phyloP scores from a whole-genome alignment of 2,329 filamentous ascomycete genomes.

The Fusarium poae region DNA sequence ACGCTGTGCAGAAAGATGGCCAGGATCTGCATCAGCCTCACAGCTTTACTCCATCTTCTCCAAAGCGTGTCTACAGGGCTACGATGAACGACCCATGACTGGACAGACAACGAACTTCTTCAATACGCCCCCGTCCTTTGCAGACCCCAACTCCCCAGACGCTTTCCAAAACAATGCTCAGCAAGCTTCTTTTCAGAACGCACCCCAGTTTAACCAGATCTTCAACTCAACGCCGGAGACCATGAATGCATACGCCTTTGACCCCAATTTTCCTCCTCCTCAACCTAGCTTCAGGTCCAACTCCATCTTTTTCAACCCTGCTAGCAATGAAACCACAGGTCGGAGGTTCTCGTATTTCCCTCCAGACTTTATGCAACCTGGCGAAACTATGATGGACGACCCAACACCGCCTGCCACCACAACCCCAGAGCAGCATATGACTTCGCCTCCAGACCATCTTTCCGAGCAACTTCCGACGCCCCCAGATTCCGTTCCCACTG shows the following conservation, averaged over 20 bases:
- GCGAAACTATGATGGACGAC: constrained; percentile 54
- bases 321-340: constrained; percentile 65
- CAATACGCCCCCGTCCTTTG: constrained; percentile 52
- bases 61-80: constrained; percentile 87
- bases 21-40: constrained; percentile 85
- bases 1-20: constrained; percentile 88
- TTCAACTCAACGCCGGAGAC: constrained; percentile 69
- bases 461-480: constrained; percentile 58
- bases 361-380: constrained; percentile 62
- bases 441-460: constrained; percentile 50
- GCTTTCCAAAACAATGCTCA: constrained; percentile 49
- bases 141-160: constrained; percentile 52
- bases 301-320: constrained; percentile 74
- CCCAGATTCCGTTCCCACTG: constrained; percentile 58
- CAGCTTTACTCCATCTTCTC: constrained; percentile 90
- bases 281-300: constrained; percentile 73
- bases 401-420: constrained; percentile 52
- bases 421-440: constrained; percentile 47
- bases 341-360: constrained; percentile 74
- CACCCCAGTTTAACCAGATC: constrained; percentile 70
- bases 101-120: constrained; percentile 50
- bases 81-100: constrained; percentile 67
- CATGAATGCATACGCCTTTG: constrained; percentile 62
- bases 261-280: constrained; percentile 57
- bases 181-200: constrained; percentile 59